Evolutionary conservation across 1,284 basidiomycete genomes (phyloP), one percentile per base, ranked within the genome.

Genomic region (Pseudozyma hubeiensis): DNA sequence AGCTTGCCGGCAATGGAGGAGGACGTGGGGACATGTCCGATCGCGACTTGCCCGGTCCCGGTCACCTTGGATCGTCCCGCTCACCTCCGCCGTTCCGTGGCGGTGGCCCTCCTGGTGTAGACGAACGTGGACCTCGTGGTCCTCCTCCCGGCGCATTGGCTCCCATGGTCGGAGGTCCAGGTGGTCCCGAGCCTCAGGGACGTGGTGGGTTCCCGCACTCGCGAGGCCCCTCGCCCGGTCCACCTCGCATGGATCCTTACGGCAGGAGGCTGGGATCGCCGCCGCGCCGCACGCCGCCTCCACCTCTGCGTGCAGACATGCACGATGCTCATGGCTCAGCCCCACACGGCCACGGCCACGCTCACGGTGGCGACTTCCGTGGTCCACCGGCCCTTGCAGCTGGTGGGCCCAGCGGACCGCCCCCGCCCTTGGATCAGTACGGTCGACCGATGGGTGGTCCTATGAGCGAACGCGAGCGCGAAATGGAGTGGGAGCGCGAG

Each of bases 51-150:
- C 76, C 79, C 8, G 78, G 78, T 9, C 76, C 78, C 1, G 72
- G 63, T 30, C 74, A 67, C 39, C 45, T 74, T 47, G 66, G 56
- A 10, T 75, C 68, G 14, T 62, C 63, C 37, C 75, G 63, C 29
- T 79, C 75, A 40, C 76, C 76, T 24, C 70, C 70, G 24, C 63
- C 74, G 37, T 79, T 78, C 75, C 75, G 71, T 19, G 69, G 68
- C 43, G 70, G 58, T 34, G 66, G 58, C 14, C 71, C 70, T 7
- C 49, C 70, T n/a, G 75, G 76, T 37, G 66, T 66, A 33, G 79
- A 78, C 45, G 79, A 80, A 7, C 62, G 76, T 19, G 76, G 66
- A 14, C 52, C 63, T 31, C 64, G 72, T 24, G 67, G 66, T 6
- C 71, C 75, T 17, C 62, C 61, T 52, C 65, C 65, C 17, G 70